phyloP scores from a whole-genome alignment of 805 yeast genomes.

The Yamadazyma philogaea region DNA sequence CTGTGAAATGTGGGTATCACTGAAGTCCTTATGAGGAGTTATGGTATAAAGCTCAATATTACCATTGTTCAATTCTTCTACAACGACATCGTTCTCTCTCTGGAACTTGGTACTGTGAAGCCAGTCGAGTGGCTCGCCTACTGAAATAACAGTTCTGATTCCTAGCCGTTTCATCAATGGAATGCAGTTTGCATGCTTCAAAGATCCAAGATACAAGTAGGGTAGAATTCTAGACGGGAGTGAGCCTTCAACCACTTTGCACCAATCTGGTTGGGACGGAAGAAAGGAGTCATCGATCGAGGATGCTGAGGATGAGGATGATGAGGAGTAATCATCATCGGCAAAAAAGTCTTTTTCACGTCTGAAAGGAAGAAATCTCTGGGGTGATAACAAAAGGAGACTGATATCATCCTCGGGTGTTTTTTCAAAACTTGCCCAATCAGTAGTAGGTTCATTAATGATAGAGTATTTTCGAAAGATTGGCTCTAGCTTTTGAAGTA shows the following conservation, averaged over 20 bases:
- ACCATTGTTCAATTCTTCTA: constrained; percentile 26
- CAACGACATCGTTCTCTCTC: constrained; percentile 20
- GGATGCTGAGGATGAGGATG: constrained; percentile 3
- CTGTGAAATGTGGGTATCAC: constrained; percentile 29
- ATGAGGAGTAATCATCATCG: constrained; percentile 5
- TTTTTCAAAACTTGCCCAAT: constrained; percentile 32
- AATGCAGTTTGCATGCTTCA: constrained; percentile 74
- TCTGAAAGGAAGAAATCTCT: background rate
- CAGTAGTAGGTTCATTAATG: constrained; percentile 11
- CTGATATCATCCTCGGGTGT: constrained; percentile 30
- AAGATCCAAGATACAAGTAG: constrained; percentile 80
- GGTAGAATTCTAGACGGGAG: constrained; percentile 82
- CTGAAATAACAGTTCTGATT: constrained; percentile 73
- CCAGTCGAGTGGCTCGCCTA: constrained; percentile 81
- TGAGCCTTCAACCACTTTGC: constrained; percentile 54
- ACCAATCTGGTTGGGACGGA: constrained; percentile 25
- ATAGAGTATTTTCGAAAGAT: constrained; percentile 64
- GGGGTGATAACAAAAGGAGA: constrained; percentile 27
- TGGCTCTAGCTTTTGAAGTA: constrained; percentile 63
- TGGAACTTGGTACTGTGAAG: constrained; percentile 32
- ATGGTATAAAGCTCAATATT: constrained; percentile 31
- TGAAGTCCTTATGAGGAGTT: constrained; percentile 16
- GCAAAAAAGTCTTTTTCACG: background rate
- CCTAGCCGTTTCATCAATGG: constrained; percentile 61
- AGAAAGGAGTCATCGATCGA: constrained; percentile 2